Conservation (phyloP, 73 alveolate species). For the Loxodes magnus region DNA sequence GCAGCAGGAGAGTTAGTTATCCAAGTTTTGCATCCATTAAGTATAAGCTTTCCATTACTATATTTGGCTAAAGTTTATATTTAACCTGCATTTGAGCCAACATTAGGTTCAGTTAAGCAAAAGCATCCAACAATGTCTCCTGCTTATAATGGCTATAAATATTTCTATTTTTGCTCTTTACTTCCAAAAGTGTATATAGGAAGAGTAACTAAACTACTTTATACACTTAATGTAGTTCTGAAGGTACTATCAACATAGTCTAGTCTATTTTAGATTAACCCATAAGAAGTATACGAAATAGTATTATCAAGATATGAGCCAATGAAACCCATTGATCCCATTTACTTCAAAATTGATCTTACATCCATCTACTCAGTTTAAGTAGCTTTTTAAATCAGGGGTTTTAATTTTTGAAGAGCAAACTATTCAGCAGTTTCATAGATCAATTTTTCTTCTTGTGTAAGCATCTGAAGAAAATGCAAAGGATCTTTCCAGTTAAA, state of each 20-base stretch:
- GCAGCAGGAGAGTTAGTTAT: slow-evolving; percentile 88
- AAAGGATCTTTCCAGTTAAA: slow-evolving; percentile 12
- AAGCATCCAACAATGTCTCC: slow-evolving; percentile 73
- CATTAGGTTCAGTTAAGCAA: slow-evolving; percentile 90
- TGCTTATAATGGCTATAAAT: slow-evolving; percentile 52
- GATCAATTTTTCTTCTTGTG: slow-evolving; percentile 13
- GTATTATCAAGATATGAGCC: slow-evolving; percentile 51
- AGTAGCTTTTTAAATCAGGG: slow-evolving; percentile 45
- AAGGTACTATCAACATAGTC: slow-evolving; percentile 75
- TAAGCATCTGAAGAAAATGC: not conserved
- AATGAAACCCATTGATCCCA: slow-evolving; percentile 70
- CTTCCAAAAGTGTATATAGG: slow-evolving; percentile 63
- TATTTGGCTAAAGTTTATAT: slow-evolving; percentile 60
- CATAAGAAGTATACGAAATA: slow-evolving; percentile 64
- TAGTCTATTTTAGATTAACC: slow-evolving; percentile 23
- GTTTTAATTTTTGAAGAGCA: slow-evolving; percentile 44
- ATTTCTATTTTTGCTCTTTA: slow-evolving; percentile 39
- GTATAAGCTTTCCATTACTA: slow-evolving; percentile 53
- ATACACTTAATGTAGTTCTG: slow-evolving; percentile 78
- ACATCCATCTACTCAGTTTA: slow-evolving; percentile 42
- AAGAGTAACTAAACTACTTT: slow-evolving; percentile 65
- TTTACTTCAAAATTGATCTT: slow-evolving; percentile 49
- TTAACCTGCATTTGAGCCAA: slow-evolving; percentile 79
- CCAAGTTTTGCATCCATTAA: slow-evolving; percentile 86
- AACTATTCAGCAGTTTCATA: slow-evolving; percentile 48